Conservation (phyloP, 1,284 basidiomycete genomes). For the Pseudozyma sp. region DNA sequence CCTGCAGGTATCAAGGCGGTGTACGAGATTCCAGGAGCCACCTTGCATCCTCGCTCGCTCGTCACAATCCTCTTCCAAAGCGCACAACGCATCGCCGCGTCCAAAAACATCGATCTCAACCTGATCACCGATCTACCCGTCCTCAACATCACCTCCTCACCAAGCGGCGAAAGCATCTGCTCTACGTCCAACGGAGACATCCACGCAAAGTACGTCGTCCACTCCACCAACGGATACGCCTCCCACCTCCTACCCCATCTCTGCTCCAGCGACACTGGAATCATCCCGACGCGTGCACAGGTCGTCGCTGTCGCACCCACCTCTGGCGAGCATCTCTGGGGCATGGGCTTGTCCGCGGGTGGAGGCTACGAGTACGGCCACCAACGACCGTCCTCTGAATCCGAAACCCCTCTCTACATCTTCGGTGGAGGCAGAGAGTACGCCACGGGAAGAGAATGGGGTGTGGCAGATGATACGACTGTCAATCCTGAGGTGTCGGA, state of each 20-base stretch:
- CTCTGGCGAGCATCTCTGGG: conserved; percentile 10
- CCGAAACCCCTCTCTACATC: conserved; percentile 72
- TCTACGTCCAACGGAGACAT: conserved; percentile 58
- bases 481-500: conserved; percentile 73
- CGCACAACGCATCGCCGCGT: conserved; percentile 11
- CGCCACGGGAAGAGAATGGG: conserved; percentile 72
- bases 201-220: conserved; percentile 75
- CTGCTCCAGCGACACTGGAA: conserved; percentile 70
- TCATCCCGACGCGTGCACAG: conserved; percentile 81
- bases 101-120: conserved; percentile 21
- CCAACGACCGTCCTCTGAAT: conserved; percentile 72
- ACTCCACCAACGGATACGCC: conserved; percentile 83
- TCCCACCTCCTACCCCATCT: conserved; percentile 77
- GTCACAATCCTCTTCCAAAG: conserved; percentile 29
- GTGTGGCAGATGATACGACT: conserved; percentile 75
- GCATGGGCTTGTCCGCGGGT: conserved; percentile 62
- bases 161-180: neutral
- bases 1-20: conserved; percentile 30
- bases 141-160: neutral
- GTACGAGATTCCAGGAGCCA: conserved; percentile 53
- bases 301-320: conserved; percentile 76
- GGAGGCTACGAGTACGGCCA: conserved; percentile 81
- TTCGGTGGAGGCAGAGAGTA: conserved; percentile 78
- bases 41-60: conserved; percentile 47
- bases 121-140: conserved; percentile 41